These are phyloP conservation scores for Yamadazyma tumulicola DNA, from an alignment of 805 yeast genomes.

Conservation along the genomic window DNA sequence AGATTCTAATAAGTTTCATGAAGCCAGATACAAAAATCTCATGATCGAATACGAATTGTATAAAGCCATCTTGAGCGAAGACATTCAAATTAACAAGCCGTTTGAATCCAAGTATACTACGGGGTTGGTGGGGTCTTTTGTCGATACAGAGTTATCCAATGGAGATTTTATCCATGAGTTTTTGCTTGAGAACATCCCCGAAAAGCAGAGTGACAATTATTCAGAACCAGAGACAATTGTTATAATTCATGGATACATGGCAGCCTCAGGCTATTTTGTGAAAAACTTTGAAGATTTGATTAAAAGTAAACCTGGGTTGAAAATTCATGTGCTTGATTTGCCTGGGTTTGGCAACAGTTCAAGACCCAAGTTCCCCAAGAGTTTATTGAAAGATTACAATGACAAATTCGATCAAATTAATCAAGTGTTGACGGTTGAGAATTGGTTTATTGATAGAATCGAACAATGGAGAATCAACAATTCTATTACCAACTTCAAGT, in stretches of 20 bases:
- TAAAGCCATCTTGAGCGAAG: slow-evolving; percentile 28
- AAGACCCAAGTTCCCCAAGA: slow-evolving; percentile 34
- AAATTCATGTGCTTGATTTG: slow-evolving; percentile 37
- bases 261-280: slow-evolving; percentile 40
- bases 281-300: slow-evolving; percentile 34
- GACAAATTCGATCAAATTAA: slow-evolving; percentile 21
- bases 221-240: slow-evolving; percentile 18
- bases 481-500: slow-evolving; percentile 22
- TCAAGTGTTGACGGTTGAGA: slow-evolving; percentile 32
- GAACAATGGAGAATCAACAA: slow-evolving; percentile 33
- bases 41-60: slow-evolving; percentile 32
- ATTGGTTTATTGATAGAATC: slow-evolving; percentile 39
- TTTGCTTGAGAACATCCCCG: slow-evolving; percentile 27
- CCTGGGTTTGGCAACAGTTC: slow-evolving; percentile 45
- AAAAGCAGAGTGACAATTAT: slow-evolving; percentile 3
- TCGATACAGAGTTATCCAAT: slow-evolving; percentile 29
- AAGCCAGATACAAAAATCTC: slow-evolving; percentile 23
- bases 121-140: slow-evolving; percentile 17
- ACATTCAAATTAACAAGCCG: slow-evolving; percentile 24
- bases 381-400: slow-evolving; percentile 20
- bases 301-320: slow-evolving; percentile 27
- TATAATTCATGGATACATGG: slow-evolving; percentile 43
- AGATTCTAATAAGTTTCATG: slow-evolving; percentile 4
- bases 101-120: slow-evolving; percentile 6
- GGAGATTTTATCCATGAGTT: slow-evolving; percentile 35